Percentiles rank a stretch among this genome's conserved stretches.
Conservation (phyloP, 2,329 filamentous ascomycete genomes). For the Aspergillus brasiliensis region DNA sequence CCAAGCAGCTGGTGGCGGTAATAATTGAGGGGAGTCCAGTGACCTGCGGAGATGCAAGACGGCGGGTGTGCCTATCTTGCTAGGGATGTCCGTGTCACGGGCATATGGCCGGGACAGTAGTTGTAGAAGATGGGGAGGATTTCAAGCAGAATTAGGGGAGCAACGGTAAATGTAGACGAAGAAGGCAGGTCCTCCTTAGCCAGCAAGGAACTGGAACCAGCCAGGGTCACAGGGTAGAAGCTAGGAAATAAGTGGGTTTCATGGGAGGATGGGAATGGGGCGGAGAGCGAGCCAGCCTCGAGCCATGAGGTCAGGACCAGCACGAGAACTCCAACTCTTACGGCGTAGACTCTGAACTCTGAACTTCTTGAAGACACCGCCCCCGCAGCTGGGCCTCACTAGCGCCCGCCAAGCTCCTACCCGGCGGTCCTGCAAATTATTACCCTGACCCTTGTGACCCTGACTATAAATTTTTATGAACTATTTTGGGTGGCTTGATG, state of each 20-base stretch:
- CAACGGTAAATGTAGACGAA: background rate
- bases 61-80: constrained; percentile 11
- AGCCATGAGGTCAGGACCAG: background rate
- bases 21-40: background rate
- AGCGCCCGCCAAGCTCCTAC: background rate
- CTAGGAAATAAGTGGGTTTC: constrained; percentile 7
- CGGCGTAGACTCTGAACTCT: no score
- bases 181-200: constrained; percentile 17
- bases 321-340: background rate
- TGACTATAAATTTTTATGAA: no score
- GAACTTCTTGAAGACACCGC: constrained; percentile 15
- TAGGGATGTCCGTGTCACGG: constrained; percentile 6
- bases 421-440: background rate
- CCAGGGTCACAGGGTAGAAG: constrained; percentile 8
- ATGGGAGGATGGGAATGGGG: constrained; percentile 9
- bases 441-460: background rate
- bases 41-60: constrained; percentile 6
- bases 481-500: no score
- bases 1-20: background rate
- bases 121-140: background rate
- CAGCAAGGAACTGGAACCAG: constrained; percentile 28
- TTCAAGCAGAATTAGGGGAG: background rate
- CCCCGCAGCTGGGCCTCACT: constrained; percentile 5
- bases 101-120: constrained; percentile 7
- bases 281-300: background rate